A percentile compares a stretch with the other conserved stretches of the same genome.
Evolutionary conservation across 2,329 filamentous ascomycete genomes (phyloP).

Genomic region (Xylaria sp.): DNA sequence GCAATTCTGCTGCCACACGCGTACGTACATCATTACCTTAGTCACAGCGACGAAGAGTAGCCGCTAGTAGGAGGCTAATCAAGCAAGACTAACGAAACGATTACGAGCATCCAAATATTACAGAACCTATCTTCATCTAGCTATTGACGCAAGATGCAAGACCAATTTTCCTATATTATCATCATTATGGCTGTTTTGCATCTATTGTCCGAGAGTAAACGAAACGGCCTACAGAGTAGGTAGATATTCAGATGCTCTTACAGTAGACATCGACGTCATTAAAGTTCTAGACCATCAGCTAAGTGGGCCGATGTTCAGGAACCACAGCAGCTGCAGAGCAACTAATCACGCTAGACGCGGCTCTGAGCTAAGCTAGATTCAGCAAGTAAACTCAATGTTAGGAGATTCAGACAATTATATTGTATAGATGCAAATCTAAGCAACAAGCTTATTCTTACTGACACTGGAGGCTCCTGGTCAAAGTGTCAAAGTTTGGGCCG

Average conservation of each 20-base stretch:
- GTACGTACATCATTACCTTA: not conserved
- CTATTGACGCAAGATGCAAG: no score
- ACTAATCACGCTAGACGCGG: not conserved
- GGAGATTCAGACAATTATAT: not conserved
- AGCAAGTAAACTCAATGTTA: not conserved
- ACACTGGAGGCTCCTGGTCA: not conserved
- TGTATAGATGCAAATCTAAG: not conserved
- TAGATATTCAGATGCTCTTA: no score
- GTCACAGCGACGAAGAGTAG: not conserved
- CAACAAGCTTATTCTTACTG: not conserved
- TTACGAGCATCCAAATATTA: no score
- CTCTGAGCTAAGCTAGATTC: not conserved
- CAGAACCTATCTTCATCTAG: no score
- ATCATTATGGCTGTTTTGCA: no score
- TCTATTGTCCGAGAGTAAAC: no score
- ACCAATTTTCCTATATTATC: no score
- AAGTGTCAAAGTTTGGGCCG: not conserved
- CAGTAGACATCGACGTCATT: constrained; percentile 17
- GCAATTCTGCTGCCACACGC: not conserved
- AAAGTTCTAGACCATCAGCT: constrained; percentile 12
- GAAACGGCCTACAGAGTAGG: no score
- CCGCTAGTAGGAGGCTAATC: not conserved
- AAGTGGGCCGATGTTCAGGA: constrained; percentile 19
- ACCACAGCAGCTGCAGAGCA: not conserved
- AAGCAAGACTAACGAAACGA: not conserved